Conservation (phyloP, 495 filamentous ascomycete species). For the Talaromyces proteolyticus region DNA sequence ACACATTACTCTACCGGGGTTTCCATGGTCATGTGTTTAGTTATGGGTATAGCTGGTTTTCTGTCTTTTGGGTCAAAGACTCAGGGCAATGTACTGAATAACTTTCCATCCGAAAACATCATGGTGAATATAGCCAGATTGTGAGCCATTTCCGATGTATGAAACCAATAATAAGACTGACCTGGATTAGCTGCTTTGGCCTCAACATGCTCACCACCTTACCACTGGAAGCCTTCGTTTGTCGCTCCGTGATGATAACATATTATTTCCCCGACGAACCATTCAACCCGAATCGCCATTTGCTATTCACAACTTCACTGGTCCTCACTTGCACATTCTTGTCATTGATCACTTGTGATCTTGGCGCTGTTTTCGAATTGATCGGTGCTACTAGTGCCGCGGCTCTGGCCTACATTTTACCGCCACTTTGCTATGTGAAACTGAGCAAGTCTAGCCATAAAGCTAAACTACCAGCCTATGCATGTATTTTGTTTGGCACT, state of each 20-base stretch:
- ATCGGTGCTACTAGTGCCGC: slow-evolving; percentile 93
- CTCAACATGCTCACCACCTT: slow-evolving; percentile 98
- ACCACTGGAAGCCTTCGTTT: slow-evolving; percentile 94
- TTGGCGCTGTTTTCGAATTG: slow-evolving; percentile 90
- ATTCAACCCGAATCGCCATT: slow-evolving; percentile 75
- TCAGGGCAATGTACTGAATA: slow-evolving; percentile 93
- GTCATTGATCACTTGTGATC: slow-evolving; percentile 79
- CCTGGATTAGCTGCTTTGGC: slow-evolving; percentile 62
- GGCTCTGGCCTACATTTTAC: slow-evolving; percentile 90
- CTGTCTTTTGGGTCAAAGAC: slow-evolving; percentile 89
- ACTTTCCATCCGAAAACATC: slow-evolving; percentile 83
- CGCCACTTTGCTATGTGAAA: slow-evolving; percentile 91
- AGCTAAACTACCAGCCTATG: slow-evolving; percentile 67
- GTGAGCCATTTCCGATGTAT: slow-evolving; percentile 9
- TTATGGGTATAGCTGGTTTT: slow-evolving; percentile 86
- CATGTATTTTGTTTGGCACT: slow-evolving; percentile 68
- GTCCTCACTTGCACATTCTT: slow-evolving; percentile 75
- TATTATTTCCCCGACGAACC: slow-evolving; percentile 84
- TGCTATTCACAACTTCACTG: slow-evolving; percentile 75
- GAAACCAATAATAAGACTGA: not conserved
- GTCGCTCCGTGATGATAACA: slow-evolving; percentile 90
- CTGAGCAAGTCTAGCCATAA: slow-evolving; percentile 61
- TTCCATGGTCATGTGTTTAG: slow-evolving; percentile 81
- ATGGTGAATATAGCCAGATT: slow-evolving; percentile 92
- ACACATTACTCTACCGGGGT: slow-evolving; percentile 89